Evolutionary conservation across 176 grass and related monocot genomes (phyloP).

Genomic region (Microstegium vimineum): DNA sequence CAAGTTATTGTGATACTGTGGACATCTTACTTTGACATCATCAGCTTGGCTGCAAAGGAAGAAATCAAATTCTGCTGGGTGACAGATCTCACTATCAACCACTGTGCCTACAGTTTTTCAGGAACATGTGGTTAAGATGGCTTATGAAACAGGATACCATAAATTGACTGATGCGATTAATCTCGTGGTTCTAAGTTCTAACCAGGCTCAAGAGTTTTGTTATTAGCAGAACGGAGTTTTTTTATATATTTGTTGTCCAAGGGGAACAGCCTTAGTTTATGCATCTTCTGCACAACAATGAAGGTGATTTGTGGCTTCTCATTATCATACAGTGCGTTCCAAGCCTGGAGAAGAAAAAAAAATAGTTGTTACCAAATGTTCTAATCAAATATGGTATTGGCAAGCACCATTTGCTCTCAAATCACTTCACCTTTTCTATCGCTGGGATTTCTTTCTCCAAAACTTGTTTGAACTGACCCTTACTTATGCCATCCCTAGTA

Average conservation of each 20-base stretch:
- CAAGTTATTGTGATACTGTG: neutral
- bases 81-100: slow-evolving; percentile 68
- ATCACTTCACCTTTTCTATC: neutral
- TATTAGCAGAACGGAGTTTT: neutral
- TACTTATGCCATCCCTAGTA: too few species aligned
- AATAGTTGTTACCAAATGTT: neutral
- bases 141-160: neutral
- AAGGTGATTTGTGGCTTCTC: slow-evolving; percentile 62
- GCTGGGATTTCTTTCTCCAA: too few species aligned
- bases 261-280: slow-evolving; percentile 59
- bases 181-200: neutral
- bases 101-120: slow-evolving; percentile 56
- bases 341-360: slow-evolving; percentile 38
- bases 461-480: too few species aligned
- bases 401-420: neutral
- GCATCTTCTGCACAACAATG: slow-evolving; percentile 77
- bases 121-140: neutral
- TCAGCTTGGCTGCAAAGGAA: slow-evolving; percentile 70
- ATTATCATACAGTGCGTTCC: slow-evolving; percentile 43
- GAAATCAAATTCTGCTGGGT: slow-evolving; percentile 79
- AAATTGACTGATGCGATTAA: neutral
- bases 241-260: neutral
- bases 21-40: slow-evolving; percentile 43
- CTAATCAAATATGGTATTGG: neutral
- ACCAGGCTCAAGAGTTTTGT: slow-evolving; percentile 55